These are phyloP conservation scores for Rhodamnia argentea DNA, from an alignment of 345 rosid genomes.

Conservation along the genomic window DNA sequence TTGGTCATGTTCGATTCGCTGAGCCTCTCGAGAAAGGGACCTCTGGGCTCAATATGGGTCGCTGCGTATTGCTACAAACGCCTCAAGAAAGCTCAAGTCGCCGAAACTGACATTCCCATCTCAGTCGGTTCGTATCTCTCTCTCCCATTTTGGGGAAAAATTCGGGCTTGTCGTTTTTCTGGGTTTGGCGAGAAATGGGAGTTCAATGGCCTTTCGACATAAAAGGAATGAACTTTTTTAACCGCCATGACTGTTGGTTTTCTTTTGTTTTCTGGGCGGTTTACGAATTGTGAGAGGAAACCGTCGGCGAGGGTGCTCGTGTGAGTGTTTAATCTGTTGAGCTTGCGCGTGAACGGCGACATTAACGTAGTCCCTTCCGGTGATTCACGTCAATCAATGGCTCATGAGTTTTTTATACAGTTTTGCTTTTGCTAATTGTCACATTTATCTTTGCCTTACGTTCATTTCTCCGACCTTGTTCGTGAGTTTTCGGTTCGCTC, in stretches of 20 bases:
- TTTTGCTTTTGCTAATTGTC: background rate
- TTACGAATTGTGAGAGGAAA: background rate
- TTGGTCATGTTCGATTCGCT: slow-evolving; percentile 50
- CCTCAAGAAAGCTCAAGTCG: slow-evolving; percentile 66
- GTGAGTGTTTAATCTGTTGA: background rate
- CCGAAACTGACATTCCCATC: slow-evolving; percentile 50
- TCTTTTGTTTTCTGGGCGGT: background rate
- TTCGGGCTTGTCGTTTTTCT: background rate
- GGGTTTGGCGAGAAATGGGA: background rate
- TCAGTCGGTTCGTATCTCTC: slow-evolving; percentile 61
- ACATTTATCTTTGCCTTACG: background rate
- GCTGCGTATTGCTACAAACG: slow-evolving; percentile 78
- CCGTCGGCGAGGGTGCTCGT: background rate
- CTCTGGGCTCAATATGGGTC: slow-evolving; percentile 64
- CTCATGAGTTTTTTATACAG: background rate
- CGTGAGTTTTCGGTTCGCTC: background rate
- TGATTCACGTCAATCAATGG: background rate
- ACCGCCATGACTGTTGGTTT: background rate
- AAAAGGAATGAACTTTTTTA: background rate
- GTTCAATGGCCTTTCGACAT: background rate
- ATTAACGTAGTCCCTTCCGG: background rate
- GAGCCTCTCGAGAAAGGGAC: slow-evolving; percentile 49
- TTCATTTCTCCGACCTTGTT: background rate
- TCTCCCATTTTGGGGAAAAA: background rate
- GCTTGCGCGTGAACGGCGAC: background rate